Conservation (phyloP, 805 yeast genomes). For the Saturnispora galanensis region DNA sequence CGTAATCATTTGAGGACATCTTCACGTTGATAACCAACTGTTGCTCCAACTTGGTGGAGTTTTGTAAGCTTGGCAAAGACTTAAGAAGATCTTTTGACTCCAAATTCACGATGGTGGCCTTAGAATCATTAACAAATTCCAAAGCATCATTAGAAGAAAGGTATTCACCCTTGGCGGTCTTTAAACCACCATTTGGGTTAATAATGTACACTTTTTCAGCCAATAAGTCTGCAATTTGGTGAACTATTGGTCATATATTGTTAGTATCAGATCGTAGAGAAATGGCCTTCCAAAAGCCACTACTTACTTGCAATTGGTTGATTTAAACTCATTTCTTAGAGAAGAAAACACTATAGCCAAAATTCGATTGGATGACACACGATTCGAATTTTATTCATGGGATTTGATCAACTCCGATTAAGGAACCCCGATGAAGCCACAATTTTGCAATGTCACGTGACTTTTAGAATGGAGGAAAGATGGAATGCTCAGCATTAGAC, state of each 20-base stretch:
- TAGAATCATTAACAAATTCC: slow-evolving; percentile 27
- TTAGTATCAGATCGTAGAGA: not conserved
- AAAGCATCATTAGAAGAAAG: slow-evolving; percentile 44
- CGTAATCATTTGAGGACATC: slow-evolving; percentile 52
- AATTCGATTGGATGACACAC: slow-evolving; percentile 3
- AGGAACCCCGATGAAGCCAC: not conserved
- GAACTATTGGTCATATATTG: not conserved
- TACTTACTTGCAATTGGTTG: slow-evolving; percentile 6
- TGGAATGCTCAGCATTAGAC: not conserved
- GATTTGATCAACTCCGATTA: slow-evolving; percentile 7
- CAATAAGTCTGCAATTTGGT: slow-evolving; percentile 4
- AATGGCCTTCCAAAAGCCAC: too few species aligned
- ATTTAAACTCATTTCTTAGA: not conserved
- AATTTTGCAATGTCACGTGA: slow-evolving; percentile 5
- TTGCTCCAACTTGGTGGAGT: slow-evolving; percentile 24
- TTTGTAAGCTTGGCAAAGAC: slow-evolving; percentile 47
- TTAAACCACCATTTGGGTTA: not conserved
- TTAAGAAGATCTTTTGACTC: slow-evolving; percentile 37
- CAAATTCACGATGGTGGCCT: slow-evolving; percentile 33
- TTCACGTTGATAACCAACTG: slow-evolving; percentile 53
- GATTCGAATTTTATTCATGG: slow-evolving; percentile 6
- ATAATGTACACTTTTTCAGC: slow-evolving; percentile 8
- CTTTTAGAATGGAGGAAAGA: not conserved
- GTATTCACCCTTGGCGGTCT: slow-evolving; percentile 11
- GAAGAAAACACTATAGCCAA: not conserved